Base-by-base conservation (phyloP, 345 rosid species). In the Eucalyptus tenuipes region DNA sequence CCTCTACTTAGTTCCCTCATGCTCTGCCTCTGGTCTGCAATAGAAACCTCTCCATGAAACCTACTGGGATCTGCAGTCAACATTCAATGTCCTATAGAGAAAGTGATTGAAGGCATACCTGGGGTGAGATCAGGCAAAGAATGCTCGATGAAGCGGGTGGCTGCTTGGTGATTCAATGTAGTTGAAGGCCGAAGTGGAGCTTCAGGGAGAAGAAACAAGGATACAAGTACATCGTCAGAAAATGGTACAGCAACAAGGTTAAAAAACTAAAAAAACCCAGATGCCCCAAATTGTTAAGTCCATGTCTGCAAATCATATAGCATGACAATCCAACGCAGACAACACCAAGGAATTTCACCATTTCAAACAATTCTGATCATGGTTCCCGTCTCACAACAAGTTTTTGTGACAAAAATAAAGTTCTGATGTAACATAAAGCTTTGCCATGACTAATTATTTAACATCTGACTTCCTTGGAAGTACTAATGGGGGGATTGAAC, bases 141-240 rank as follows among this genome's bases (percentile, higher is more conserved):
- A 93, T 97, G 99, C 88, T 94, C 95, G 29, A 98, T 97, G 92
- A 98, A 94, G 84, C 98, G 99, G 79, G 97, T 92, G 22, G 99
- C 96, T 68, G 98, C 99, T 88, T 88, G 97, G 92, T 91, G 91
- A 92, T 98, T 97, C 91, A 98, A 93, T 88, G 93, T 91, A 81
- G 99, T 91, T 10, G 98, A 95, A 68, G 96, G 98, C 45, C 93
- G 96, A 87, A 91, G 90, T 59, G 99, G 99, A 61, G 93, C 99
- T 98, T 89, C 92, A 90, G 86, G 66, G 87, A 91, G 68, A 53
- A 53, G 25, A 27, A 59, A 55, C n/a, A 31, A 49, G 31, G 71
- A 57, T 37, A 27, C 87, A 31, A 50, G 27, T 18, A 40, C 25
- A 6, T 3, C 6, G 0, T 71, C 25, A 71, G 82, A 37, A 71